Evolutionary conservation across 257 asterid species (phyloP), one percentile per base, ranked within the genome.

Genomic region (Vinca minor): DNA sequence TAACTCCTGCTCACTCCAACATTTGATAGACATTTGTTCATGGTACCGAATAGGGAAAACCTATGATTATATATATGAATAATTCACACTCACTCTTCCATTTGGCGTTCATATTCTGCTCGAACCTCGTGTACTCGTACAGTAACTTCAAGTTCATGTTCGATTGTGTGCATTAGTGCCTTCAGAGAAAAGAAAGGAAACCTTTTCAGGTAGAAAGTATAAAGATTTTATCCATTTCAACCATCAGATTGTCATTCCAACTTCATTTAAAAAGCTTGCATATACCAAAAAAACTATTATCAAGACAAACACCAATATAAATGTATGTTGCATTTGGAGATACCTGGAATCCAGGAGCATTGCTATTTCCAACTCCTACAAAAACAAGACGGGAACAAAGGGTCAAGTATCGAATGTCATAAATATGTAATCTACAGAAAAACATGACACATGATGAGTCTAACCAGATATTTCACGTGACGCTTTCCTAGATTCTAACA

Each of bases 61-160:
- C 18, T 12, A 29, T 56, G 58, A 12, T 55, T 67, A n/a, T n/a
- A n/a, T n/a, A 41, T 52, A 14, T 63, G n/a, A n/a, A n/a, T n/a
- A 36, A 66, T 55, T 29, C 15, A 65, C 57, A 82, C 85, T 79
- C 83, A 93, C 99, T 87, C 97, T 78, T 85, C 84, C 75, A 81
- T 79, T 81, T 93, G 99, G 9, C 95, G 96, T 77, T 85, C 95
- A 82, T 87, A 87, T 73, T 84, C 94, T 18, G 86, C 78, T 54
- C 97, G 95, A 72, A 89, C 97, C 77, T 89, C 99, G 73, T 93
- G 99, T 66, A 89, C 94, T 18, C 95, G 85, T 25, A 85, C 92
- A 15, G 86, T 89, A 63, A 93, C 95, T 81, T 93, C 99, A 76
- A 93, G 94, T 73, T 93, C 99, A 72, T 89, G 97, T 76, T 93